Evolutionary conservation across 2,329 filamentous ascomycete genomes (phyloP), one percentile per base, ranked within the genome.

Genomic region (Alternaria infectoria): DNA sequence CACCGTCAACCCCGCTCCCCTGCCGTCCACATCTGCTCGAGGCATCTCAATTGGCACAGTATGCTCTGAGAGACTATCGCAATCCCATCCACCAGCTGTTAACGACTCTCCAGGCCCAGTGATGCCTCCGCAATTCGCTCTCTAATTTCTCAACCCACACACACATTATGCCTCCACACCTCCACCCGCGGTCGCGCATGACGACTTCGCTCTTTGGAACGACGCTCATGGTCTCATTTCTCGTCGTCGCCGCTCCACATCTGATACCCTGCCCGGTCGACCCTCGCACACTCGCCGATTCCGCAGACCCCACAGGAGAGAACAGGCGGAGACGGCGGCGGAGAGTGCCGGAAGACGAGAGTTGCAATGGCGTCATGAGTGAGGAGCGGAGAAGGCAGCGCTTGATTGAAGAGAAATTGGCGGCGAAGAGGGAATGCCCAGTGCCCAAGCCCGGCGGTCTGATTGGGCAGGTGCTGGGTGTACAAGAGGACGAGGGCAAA

Each of bases 171-270:
- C 90, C 93, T 74, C 92, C 89, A 44, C 84, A 95, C 82, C 89
- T 99, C 45, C 96, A 99, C 81, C 96, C 96, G 32, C 90, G 94
- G 80, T 98, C 95, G 71, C 90, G 93, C 74, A 92, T 93, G 83
- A 99, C 96, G 73, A 94, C 92, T 60, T 96, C 93, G 49, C 90
- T 99, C 64, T 99, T 99, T 83, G 93, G 93, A 54, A 93, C 91
- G n/a, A 98, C 95, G 1, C 87, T 98, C 58, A 86, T 92, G 66
- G 90, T 93, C 30, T 96, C 92, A 71, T 97, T 99, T 80, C 87
- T 97, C 67, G 94, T 99, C 66, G 96, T 99, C 57, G 93, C 89
- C 28, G 85, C 97, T 47, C 96, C 96, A 21, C 96, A 99, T 79
- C 78, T 96, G 28, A 87, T 99, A 17, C 96, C 96, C 2, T 99